A percentile compares a stretch with the other conserved stretches of the same genome.
These are phyloP conservation scores for Fusarium nygamai DNA, from an alignment of 2,329 filamentous ascomycete species.

Conservation along the genomic window DNA sequence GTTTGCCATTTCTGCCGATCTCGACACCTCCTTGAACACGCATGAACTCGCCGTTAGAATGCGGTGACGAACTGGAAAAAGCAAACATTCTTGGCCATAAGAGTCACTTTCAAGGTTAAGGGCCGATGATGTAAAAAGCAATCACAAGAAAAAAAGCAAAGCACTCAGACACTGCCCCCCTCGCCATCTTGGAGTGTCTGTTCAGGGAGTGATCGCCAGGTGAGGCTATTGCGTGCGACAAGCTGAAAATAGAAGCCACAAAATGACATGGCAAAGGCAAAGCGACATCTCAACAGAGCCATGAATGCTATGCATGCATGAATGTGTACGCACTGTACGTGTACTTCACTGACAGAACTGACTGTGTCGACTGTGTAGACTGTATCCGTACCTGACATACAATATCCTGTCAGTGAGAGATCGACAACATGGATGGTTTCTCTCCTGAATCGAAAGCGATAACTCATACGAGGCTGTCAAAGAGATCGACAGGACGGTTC, in stretches of 20 bases:
- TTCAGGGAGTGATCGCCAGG: not conserved
- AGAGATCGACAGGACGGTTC: slow-evolving; percentile 6
- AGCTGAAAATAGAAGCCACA: not conserved
- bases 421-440: slow-evolving; percentile 24
- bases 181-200: not conserved
- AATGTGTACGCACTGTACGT: not conserved
- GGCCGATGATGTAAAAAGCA: slow-evolving; percentile 23
- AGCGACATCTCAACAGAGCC: not conserved
- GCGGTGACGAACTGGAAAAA: slow-evolving; percentile 3
- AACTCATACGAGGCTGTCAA: slow-evolving; percentile 16
- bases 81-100: not conserved
- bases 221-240: slow-evolving; percentile 13
- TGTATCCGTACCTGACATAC: not conserved
- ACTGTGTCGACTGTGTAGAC: not conserved
- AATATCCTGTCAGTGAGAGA: not conserved
- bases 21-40: not conserved
- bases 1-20: not conserved
- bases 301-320: not conserved
- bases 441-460: not conserved
- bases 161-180: not conserved
- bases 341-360: not conserved
- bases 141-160: not conserved
- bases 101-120: not conserved
- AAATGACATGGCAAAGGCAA: not conserved
- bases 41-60: not conserved